Percentiles rank a stretch among this genome's conserved stretches.
phyloP scores from a whole-genome alignment of 352 stramenopile genomes.

The Blastocystis sp. region DNA sequence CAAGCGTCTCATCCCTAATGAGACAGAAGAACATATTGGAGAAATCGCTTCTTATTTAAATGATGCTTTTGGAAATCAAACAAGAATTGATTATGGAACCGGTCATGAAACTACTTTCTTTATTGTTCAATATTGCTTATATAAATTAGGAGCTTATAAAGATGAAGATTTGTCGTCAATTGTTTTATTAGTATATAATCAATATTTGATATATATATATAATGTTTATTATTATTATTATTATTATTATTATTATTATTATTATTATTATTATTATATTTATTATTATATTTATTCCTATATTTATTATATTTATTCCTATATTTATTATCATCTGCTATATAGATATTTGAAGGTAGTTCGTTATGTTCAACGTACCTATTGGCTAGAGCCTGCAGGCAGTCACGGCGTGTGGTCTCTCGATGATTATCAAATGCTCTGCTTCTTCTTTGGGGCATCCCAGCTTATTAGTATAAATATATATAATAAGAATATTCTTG shows the following conservation, averaged over 20 bases:
- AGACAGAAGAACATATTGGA: not conserved
- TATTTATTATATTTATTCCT: too few species aligned
- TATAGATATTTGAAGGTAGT: slow-evolving; percentile 20
- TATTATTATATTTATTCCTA: too few species aligned
- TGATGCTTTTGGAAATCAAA: slow-evolving; percentile 81
- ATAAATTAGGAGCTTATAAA: slow-evolving; percentile 21
- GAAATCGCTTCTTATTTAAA: slow-evolving; percentile 79
- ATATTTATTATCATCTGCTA: too few species aligned
- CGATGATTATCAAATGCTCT: slow-evolving; percentile 93
- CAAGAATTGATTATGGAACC: slow-evolving; percentile 90
- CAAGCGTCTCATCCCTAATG: not conserved
- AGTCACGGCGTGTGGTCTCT: slow-evolving; percentile 91
- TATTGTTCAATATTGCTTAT: slow-evolving; percentile 53
- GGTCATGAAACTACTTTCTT: slow-evolving; percentile 92
- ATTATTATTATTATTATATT: too few species aligned
- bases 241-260: too few species aligned
- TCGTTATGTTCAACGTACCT: slow-evolving; percentile 20
- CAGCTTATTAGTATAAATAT: slow-evolving; percentile 57
- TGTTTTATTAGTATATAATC: slow-evolving; percentile 16
- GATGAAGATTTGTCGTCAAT: slow-evolving; percentile 19
- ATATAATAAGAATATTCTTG: not conserved
- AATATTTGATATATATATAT: too few species aligned
- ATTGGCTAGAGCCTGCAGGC: slow-evolving; percentile 77
- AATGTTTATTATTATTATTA: too few species aligned
- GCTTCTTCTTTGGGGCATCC: slow-evolving; percentile 86